These are phyloP conservation scores for Penicillium glabrum DNA, from an alignment of 2,329 filamentous ascomycete species.

Conservation along the genomic window DNA sequence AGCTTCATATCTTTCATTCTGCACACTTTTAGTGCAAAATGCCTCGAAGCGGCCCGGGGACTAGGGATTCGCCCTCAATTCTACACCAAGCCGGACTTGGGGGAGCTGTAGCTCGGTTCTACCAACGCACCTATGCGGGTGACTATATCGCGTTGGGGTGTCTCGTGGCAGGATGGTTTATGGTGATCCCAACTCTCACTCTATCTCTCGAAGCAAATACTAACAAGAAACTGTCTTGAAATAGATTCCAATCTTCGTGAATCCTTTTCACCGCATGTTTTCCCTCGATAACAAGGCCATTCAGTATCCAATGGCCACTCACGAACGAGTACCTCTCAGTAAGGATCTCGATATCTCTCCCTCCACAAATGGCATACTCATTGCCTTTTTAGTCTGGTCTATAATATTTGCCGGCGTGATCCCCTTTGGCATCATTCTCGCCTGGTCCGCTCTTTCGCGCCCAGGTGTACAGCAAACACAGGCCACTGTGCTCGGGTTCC, in stretches of 20 bases:
- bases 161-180: constrained; percentile 63
- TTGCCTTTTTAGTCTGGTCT: constrained; percentile 55
- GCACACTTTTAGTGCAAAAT: constrained; percentile 13
- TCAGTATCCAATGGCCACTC: constrained; percentile 79
- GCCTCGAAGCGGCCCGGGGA: constrained; percentile 29
- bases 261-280: constrained; percentile 95
- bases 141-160: constrained; percentile 80
- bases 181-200: constrained; percentile 20
- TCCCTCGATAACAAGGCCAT: constrained; percentile 80
- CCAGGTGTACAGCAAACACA: constrained; percentile 77
- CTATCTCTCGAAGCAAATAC: not conserved
- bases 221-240: not conserved
- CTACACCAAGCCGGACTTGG: constrained; percentile 38
- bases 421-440: constrained; percentile 65
- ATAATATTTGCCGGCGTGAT: constrained; percentile 75
- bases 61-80: constrained; percentile 13
- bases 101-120: constrained; percentile 53
- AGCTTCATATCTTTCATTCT: not conserved
- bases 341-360: constrained; percentile 30
- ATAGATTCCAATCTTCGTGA: constrained; percentile 67
- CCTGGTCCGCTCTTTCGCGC: constrained; percentile 63
- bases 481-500: constrained; percentile 77
- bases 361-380: constrained; percentile 1
- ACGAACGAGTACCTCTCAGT: constrained; percentile 81
- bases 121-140: constrained; percentile 74